Evolutionary conservation across 768 basidiomycete species (phyloP), one percentile per base, ranked within the genome.

Genomic region (Leccinum rimulosum): DNA sequence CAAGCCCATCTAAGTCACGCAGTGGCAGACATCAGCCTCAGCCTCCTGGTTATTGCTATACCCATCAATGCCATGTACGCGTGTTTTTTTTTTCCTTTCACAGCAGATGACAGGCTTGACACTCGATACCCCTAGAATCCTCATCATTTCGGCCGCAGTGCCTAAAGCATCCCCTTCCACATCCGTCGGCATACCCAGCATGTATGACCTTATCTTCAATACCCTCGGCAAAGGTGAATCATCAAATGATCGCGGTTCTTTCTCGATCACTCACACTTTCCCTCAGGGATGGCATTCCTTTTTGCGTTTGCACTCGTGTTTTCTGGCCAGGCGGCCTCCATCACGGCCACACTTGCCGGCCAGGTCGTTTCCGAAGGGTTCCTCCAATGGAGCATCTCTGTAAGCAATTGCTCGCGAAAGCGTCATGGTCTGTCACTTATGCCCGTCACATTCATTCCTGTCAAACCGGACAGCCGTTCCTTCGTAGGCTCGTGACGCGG

Each of bases 361-460:
- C 80, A 82, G 58, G 73, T 82, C 50, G 77, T 83, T 45, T 74
- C 74, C 15, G 80, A 82, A 59, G 82, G 81, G 3, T 79, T 80
- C 57, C 73, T 81, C 63, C 70, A 75, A n/a, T 82, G 80, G 80
- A 71, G 71, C 25, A 76, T 79, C 10, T 78, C 75, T 63, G 70
- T 71, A 61, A 19, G 65, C 54, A 3, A 10, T 43, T 38, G 30
- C 35, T 43, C 35, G 1, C 10, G 10, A 28, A 31, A 15, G 2
- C 4, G 30, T 56, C 12, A 33, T 25, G 43, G n/a, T 19, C 40
- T 19, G 9, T 9, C 2, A n/a, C 19, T 36, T 52, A 53, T 19
- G 36, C 10, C 50, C 27, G 38, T 27, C 28, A 27, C 31, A 0
- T 40, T 40, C 4, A 9, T 10, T n/a, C 10, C 10, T 35, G 50